Conservation (phyloP, 2,329 filamentous ascomycete species). For the Fusarium decemcellulare region DNA sequence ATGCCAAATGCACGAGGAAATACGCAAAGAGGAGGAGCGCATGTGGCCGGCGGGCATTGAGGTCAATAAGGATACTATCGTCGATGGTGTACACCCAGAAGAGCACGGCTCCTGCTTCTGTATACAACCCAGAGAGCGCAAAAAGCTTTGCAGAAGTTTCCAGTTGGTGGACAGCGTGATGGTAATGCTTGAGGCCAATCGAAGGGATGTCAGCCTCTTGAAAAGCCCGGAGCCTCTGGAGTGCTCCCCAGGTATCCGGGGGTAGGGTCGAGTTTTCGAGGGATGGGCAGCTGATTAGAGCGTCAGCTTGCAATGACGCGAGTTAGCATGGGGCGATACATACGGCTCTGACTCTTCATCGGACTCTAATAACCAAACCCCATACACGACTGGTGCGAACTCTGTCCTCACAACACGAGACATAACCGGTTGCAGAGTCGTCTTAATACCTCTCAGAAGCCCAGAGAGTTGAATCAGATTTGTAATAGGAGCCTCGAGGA, state of each 20-base stretch:
- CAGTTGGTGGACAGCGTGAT: slow-evolving; percentile 33
- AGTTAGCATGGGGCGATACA: background rate
- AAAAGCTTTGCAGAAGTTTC: slow-evolving; percentile 36
- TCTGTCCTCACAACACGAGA: slow-evolving; percentile 38
- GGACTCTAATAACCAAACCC: slow-evolving; percentile 31
- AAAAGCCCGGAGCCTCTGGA: slow-evolving; percentile 40
- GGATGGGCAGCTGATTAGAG: slow-evolving; percentile 18
- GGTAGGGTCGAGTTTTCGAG: slow-evolving; percentile 41
- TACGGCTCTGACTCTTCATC: slow-evolving; percentile 26
- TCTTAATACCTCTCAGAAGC: slow-evolving; percentile 41
- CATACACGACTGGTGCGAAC: slow-evolving; percentile 43
- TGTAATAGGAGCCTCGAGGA: slow-evolving; percentile 37
- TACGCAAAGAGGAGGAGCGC: slow-evolving; percentile 47
- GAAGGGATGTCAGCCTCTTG: slow-evolving; percentile 39
- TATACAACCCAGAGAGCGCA: slow-evolving; percentile 40
- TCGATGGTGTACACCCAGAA: slow-evolving; percentile 47
- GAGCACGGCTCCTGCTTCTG: slow-evolving; percentile 39
- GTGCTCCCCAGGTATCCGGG: slow-evolving; percentile 39
- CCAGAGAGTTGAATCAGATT: slow-evolving; percentile 40
- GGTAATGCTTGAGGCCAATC: slow-evolving; percentile 36
- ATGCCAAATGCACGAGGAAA: slow-evolving; percentile 42
- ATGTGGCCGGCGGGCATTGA: slow-evolving; percentile 40
- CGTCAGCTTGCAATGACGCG: slow-evolving; percentile 2
- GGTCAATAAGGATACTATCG: slow-evolving; percentile 46
- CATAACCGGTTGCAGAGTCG: slow-evolving; percentile 36